Evolutionary conservation across 176 grass and related monocot genomes (phyloP).

Genomic region (Carex cristatella): DNA sequence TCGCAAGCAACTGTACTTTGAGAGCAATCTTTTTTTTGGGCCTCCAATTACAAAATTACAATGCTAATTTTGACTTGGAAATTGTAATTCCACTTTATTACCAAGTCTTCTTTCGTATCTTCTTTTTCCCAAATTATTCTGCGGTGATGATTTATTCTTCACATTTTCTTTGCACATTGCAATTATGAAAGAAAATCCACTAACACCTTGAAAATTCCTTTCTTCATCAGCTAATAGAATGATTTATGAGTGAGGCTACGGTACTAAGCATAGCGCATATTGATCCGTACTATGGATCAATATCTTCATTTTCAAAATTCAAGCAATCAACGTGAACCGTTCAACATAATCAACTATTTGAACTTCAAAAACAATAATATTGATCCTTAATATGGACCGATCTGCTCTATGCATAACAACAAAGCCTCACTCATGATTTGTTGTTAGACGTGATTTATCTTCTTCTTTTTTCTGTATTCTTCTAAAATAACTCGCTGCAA

Average conservation of each 20-base stretch:
- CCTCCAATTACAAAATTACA: not conserved
- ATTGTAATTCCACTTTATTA: not conserved
- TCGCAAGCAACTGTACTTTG: not conserved
- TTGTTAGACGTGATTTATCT: not conserved
- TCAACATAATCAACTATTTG: too few relatives aligned
- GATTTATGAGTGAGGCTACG: not conserved
- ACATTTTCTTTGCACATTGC: not conserved
- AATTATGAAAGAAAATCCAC: slow-evolving; percentile 5
- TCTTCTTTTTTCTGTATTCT: too few relatives aligned
- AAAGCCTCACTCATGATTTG: not conserved
- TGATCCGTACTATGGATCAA: too few relatives aligned
- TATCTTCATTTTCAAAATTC: too few relatives aligned
- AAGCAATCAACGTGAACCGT: too few relatives aligned
- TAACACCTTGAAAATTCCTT: not conserved
- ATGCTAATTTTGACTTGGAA: not conserved
- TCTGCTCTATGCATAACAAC: too few relatives aligned
- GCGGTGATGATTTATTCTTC: not conserved
- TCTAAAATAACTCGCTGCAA: too few relatives aligned
- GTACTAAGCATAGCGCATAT: too few relatives aligned
- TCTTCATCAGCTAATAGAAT: not conserved
- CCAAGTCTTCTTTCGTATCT: not conserved
- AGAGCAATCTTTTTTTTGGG: too few relatives aligned
- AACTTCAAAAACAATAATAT: too few relatives aligned
- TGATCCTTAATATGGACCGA: too few relatives aligned
- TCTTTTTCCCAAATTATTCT: not conserved